These are phyloP conservation scores for Ambrosia trifida DNA, from an alignment of 129 eudicot species.

Conservation along the genomic window DNA sequence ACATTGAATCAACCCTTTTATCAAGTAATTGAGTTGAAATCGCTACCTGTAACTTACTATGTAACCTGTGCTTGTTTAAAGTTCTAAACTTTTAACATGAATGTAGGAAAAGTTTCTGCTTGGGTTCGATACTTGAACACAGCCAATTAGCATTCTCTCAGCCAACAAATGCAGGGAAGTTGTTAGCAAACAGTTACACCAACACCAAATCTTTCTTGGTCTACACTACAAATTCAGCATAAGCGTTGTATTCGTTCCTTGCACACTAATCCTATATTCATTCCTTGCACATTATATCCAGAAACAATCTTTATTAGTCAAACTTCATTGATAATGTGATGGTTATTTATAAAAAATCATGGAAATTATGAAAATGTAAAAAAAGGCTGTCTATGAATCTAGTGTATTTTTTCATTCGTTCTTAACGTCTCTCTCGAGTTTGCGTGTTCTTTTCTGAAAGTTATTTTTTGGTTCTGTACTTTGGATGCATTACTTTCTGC, in stretches of 20 bases:
- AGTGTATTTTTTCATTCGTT: neutral
- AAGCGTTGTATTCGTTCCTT: neutral
- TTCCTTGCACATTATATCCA: constrained; percentile 16
- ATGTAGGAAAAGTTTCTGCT: constrained; percentile 70
- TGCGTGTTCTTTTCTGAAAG: too few species aligned
- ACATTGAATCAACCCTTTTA: neutral
- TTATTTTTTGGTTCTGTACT: neutral
- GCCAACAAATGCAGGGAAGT: constrained; percentile 77
- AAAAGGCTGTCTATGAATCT: neutral
- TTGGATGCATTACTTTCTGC: constrained; percentile 1
- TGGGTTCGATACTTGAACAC: constrained; percentile 40
- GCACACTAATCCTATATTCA: neutral
- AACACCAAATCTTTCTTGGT: constrained; percentile 61
- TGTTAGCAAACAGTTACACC: constrained; percentile 63
- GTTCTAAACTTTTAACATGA: constrained; percentile 19
- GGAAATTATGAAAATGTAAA: neutral
- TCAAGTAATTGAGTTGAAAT: neutral
- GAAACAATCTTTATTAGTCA: neutral
- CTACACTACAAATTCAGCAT: constrained; percentile 50
- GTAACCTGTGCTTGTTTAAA: neutral
- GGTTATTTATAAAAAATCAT: neutral
- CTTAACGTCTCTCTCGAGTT: too few species aligned
- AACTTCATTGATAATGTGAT: neutral
- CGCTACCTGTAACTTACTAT: neutral
- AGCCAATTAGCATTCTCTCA: constrained; percentile 70